Evolutionary conservation across 2,329 filamentous ascomycete genomes (phyloP), one percentile per base, ranked within the genome.

Genomic region (Elsinoe arachidis): DNA sequence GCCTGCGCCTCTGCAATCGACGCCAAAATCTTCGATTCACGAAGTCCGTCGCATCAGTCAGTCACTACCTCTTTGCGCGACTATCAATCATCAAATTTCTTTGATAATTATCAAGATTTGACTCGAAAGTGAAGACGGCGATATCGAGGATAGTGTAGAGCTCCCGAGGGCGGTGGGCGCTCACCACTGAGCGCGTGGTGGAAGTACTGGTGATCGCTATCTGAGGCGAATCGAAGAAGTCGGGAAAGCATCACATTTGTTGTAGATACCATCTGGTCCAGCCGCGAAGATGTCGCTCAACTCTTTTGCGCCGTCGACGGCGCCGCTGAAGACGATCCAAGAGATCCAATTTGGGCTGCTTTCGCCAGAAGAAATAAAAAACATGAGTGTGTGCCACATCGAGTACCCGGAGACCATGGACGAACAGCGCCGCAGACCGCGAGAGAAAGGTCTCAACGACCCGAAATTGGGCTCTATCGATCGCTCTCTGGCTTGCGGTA

Each of bases 371-470:
- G 95, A 99, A 78, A 96, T 97, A 75, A 97, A 99, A 80, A 91
- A 87, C 68, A 95, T 97, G 90, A 96, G 91, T 75, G 92, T 97
- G 62, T 88, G 86, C 66, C 89, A 96, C 72, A 92, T 99, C 71
- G 82, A 93, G 72, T 97, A 96, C 71, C 91, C 93, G n/a, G 93
- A 99, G 78, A 97, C 93, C 26, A 96, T 99, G 93, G 93, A 99
- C 70, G 93, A 99, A 74, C 87, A 87, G 73, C 88, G 91, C 68
- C 86, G 88, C 64, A 89, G 89, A 71, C 93, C 93, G 63, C 90
- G 93, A 65, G 87, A 93, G 61, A 86, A 87, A 70, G 93, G 93
- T 68, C 80, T 97, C 65, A 97, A 97, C 72, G 93, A 99, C 71
- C 91, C 93, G 63, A 88, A 91, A 65, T 85, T 99, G 54, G 93